Evolutionary conservation across 345 rosid species (phyloP), one percentile per base, ranked within the genome.

Genomic region (Rhodamnia rubescens): DNA sequence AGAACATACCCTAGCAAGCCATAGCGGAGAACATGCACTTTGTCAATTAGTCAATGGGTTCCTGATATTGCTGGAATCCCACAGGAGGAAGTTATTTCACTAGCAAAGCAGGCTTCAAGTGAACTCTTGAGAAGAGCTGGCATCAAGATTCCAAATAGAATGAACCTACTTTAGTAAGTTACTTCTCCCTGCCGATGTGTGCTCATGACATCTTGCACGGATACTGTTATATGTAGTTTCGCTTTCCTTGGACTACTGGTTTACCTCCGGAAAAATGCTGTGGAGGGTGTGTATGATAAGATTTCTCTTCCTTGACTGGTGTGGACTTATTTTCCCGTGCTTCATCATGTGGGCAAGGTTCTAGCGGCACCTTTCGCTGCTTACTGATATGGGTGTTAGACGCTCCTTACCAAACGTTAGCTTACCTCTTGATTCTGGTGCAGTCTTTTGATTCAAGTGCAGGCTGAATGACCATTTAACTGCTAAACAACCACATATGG

Each of bases 81-180:
- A 6, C 87, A 82, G 87, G 85, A 86, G 14, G 85, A 82, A 86
- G 82, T 86, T 56, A 81, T 92, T 83, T 90, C 90, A 50, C 58
- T 56, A 20, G 95, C 95, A 21, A 93, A 90, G 86, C 87, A 86
- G 78, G 93, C 94, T 32, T 88, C 96, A 5, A 42, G 84, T 6
- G 55, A 90, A 82, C 93, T 93, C 59, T 26, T 94, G 91, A 88
- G 42, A 54, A 92, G 93, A 74, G 93, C 94, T 2, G 91, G 93
- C 69, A 91, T 94, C 87, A 84, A 27, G 69, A 85, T 89, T 52
- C 92, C 93, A 18, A 84, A 53, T 85, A 89, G 92, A 86, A 93
- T 94, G 96, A 93, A 91, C 81, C 50, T 92, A 84, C 84, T 93
- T 29, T 89, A 82, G 90, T 55, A 50, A 6, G 49, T 51, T 5